Percentiles rank a stretch among this genome's conserved stretches.
These are phyloP conservation scores for Gymnopus androsaceus DNA, from an alignment of 1,284 basidiomycete species.

Conservation along the genomic window DNA sequence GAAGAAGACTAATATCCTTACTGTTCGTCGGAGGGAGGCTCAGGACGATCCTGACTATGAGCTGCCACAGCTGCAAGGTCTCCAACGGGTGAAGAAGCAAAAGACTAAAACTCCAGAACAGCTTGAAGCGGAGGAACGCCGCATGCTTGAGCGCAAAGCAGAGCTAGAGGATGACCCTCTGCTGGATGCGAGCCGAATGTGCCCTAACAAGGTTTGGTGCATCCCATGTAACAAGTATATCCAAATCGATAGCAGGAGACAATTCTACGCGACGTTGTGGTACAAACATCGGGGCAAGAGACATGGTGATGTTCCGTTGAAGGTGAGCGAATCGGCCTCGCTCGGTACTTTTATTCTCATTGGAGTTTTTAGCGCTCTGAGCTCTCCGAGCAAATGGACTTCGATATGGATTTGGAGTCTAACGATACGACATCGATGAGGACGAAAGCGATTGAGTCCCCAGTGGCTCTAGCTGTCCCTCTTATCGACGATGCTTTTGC, in stretches of 20 bases:
- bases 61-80: background rate
- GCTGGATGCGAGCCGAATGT: slow-evolving; percentile 10
- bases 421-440: background rate
- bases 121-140: slow-evolving; percentile 11
- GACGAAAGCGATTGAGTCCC: background rate
- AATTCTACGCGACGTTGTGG: slow-evolving; percentile 15
- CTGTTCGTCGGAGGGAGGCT: background rate
- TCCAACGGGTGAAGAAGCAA: background rate
- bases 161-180: slow-evolving; percentile 12
- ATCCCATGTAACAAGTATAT: slow-evolving; percentile 10
- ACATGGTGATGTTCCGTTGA: background rate
- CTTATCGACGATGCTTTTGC: slow-evolving; percentile 6
- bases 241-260: slow-evolving; percentile 11
- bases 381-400: background rate
- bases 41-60: slow-evolving; percentile 1
- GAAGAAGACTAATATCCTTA: background rate
- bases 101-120: slow-evolving; percentile 2
- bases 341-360: background rate
- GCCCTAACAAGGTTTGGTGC: slow-evolving; percentile 13
- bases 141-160: slow-evolving; percentile 11
- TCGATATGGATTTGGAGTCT: background rate
- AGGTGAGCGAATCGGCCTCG: background rate
- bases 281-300: slow-evolving; percentile 13
- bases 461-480: background rate
- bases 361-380: background rate